Evolutionary conservation across 2,329 filamentous ascomycete genomes (phyloP), one percentile per base, ranked within the genome.

Genomic region (Pseudogymnoascus verrucosus): DNA sequence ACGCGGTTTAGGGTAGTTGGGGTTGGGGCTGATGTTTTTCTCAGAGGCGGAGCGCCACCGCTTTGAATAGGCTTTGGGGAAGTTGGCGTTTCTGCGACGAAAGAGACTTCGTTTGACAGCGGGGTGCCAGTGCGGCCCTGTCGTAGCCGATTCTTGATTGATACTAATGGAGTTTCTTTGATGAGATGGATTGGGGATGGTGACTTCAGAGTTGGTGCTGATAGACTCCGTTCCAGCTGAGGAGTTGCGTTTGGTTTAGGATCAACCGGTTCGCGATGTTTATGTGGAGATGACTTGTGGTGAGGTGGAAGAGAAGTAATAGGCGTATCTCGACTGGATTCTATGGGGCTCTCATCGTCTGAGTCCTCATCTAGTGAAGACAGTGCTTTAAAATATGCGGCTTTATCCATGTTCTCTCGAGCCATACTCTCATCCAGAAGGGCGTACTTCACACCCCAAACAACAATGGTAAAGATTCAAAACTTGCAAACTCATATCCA

Each of bases 301-400:
- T 19, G 74, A 78, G 65, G 77, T 77, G 2, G 75, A 74, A 67
- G 75, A 74, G 60, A 72, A 7, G 51, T 34, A 12, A 26, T 34
- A 34, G 28, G 16, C 10, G n/a, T 16, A 21, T 34, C 51, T 19
- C 16, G 28, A 19, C n/a, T 16, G 10, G 51, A 19, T n/a, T 10
- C 68, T 12, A 62, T 63, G 60, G 66, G 65, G 28, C 65, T 64
- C 44, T 72, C 71, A 6, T 68, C 65, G 34, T 72, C 70, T 16
- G 70, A 72, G 40, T 60, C 64, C n/a, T 71, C 62, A 40, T 68
- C 66, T 23, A 73, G 64, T 7, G 67, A 62, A 36, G 69, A 67
- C 37, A 73, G 70, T 60, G 67, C 65, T 11, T 65, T 62, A 61
- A 70, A 71, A 61, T 65, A 71, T 42, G 42, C 21, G 36, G 44